Base-by-base conservation (phyloP, 257 asterid species). In the Przewalskia tangutica region DNA sequence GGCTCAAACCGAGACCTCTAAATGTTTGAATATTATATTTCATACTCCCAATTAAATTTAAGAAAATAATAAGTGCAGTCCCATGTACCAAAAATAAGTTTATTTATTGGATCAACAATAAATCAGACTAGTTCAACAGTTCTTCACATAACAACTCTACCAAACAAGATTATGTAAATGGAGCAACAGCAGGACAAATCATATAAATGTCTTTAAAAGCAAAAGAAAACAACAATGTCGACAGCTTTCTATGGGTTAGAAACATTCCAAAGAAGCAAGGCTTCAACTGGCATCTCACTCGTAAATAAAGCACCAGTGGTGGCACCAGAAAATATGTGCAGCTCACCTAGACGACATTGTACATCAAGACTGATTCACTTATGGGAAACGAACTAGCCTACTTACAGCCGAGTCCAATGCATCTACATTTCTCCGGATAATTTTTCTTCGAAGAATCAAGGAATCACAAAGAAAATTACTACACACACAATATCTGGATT, bases 321-420 rank as follows among this genome's bases (percentile, higher is more conserved):
- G 48, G 73, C 58, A 71, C 59, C 79, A 71, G 13, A 20, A 46
- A 20, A 12, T 71, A 46, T 71, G 59, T 71, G 79, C 59, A 71
- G 79, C 12, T 46, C 79, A 20, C 79, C 59, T 20, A 14, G 27
- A 23, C 40, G 42, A 50, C 11, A 12, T 48, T 34, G 40, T 73
- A 8, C 79, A 48, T 23, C 44, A 63, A 63, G 59, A 11, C 63
- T 6, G 66, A 63, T 42, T 40, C 62, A 71, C 51, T 92, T 90
- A 92, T 76, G 93, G 97, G 50, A 84, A 85, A 17, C 92, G 92
- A 65, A 88, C 90, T 54, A 88, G 86, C 87, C 90, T 91, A 84
- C 87, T 91, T 53, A 93, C 98, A 56, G 94, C 92, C 1, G 97
- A 76, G 86, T 95, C 98, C 85, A 93, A 85, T 7, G 94, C 93